Evolutionary conservation across 2,329 filamentous ascomycete genomes (phyloP).

Genomic region (Orbilia quercus): DNA sequence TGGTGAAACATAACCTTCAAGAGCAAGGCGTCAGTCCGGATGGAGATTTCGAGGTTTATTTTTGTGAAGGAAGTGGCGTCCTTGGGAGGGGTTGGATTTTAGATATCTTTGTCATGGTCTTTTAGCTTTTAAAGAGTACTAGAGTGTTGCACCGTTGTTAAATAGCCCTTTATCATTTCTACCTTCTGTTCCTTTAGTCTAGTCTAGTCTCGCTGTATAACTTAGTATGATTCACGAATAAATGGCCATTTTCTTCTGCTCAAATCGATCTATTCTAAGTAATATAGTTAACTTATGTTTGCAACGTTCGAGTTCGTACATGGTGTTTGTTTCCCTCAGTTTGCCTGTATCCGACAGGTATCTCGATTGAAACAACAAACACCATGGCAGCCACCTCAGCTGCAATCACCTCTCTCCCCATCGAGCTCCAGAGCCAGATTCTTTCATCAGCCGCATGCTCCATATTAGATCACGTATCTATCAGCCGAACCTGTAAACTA

Average conservation of each 20-base stretch:
- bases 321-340: no score
- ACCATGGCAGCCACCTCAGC: neutral
- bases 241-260: no score
- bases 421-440: slow-evolving; percentile 6
- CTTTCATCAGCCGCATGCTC: neutral
- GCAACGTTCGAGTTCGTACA: no score
- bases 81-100: slow-evolving; percentile 11
- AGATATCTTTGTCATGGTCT: slow-evolving; percentile 16
- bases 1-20: slow-evolving; percentile 4
- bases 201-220: no score
- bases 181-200: no score
- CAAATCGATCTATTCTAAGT: no score
- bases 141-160: neutral
- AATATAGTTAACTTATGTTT: no score
- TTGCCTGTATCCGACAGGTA: no score
- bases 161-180: no score
- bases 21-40: slow-evolving; percentile 2
- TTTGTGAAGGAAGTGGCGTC: slow-evolving; percentile 17
- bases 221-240: no score
- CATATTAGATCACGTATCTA: neutral
- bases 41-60: slow-evolving; percentile 4
- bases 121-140: neutral
- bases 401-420: slow-evolving; percentile 4
- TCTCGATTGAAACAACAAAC: no score
- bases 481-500: neutral